A percentile compares a stretch with the other conserved stretches of the same genome.
Evolutionary conservation across 768 basidiomycete genomes (phyloP).

Genomic region (Pleurotus djamor): DNA sequence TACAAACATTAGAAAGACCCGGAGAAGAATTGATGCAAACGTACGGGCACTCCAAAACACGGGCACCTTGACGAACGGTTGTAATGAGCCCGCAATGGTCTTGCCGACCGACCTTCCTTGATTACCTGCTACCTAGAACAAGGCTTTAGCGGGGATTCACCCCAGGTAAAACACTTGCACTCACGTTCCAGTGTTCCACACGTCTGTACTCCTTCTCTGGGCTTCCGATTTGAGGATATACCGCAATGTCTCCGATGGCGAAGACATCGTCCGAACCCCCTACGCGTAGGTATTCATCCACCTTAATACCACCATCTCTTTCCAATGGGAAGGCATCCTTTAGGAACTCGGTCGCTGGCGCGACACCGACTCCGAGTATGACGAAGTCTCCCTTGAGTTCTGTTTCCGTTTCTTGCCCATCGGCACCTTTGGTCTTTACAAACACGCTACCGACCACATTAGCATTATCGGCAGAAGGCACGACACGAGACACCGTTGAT

Average conservation of each 20-base stretch:
- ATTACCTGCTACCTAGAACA: slow-evolving; percentile 71
- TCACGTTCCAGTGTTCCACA: slow-evolving; percentile 91
- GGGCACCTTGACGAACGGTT: slow-evolving; percentile 78
- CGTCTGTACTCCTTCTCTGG: slow-evolving; percentile 34
- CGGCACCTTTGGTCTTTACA: slow-evolving; percentile 28
- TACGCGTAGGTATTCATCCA: slow-evolving; percentile 73
- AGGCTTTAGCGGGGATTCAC: neutral
- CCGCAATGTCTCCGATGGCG: slow-evolving; percentile 83
- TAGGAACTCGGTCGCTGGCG: slow-evolving; percentile 78
- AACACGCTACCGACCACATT: slow-evolving; percentile 62
- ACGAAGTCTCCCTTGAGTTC: slow-evolving; percentile 74
- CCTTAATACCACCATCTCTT: slow-evolving; percentile 73
- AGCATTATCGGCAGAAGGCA: slow-evolving; percentile 49
- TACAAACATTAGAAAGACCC: slow-evolving; percentile 19
- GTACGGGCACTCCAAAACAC: slow-evolving; percentile 89
- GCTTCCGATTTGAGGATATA: slow-evolving; percentile 65
- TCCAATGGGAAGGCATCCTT: slow-evolving; percentile 71
- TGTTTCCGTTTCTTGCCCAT: slow-evolving; percentile 32
- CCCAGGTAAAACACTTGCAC: slow-evolving; percentile 15
- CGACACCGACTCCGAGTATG: slow-evolving; percentile 85
- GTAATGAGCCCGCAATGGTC: slow-evolving; percentile 55
- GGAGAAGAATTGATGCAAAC: neutral
- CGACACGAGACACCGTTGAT: slow-evolving; percentile 64
- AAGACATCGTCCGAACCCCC: slow-evolving; percentile 51
- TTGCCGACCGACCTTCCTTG: slow-evolving; percentile 83